Evolutionary conservation across 495 filamentous ascomycete species (phyloP), one percentile per base, ranked within the genome.

Genomic region (Penicillium nucicola): DNA sequence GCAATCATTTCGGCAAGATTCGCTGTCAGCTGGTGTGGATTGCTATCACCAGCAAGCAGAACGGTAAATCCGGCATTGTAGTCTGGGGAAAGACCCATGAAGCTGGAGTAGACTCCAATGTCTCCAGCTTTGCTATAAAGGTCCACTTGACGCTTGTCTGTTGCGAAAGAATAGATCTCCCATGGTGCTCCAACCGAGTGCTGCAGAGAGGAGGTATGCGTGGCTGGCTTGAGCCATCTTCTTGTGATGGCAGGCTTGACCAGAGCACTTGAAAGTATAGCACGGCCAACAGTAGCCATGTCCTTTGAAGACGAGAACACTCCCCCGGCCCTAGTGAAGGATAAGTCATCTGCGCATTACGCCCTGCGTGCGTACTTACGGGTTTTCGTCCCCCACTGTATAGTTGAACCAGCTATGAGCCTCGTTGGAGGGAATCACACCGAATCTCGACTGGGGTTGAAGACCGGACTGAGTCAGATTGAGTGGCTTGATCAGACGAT

Each of bases 81-180:
- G 56, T 82, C 80, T 0, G 79, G 77, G 22, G 74, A 60, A 0
- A 84, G 61, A 1, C 63, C 74, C 14, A 82, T 19, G 3, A 72
- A 45, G 41, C 67, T 64, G 25, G 75, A 73, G 54, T 82, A 84
- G 4, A 46, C 31, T 11, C 66, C 68, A 5, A 80, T 51, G 44
- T 79, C 78, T 3, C 81, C 81, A 15, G 61, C 49, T 53, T 83
- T 83, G 34, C 75, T 78, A 62, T 83, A 84, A n/a, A 82, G 58
- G 18, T 82, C 77, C 23, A 78, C 60, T 0, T 70, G 48, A 5
- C 66, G 61, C 14, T 51, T 9, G 7, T 28, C 28, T 19, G 28
- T 36, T 0, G 52, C 15, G 8, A 61, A 48, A 2, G 54, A 50
- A 8, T 50, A 57, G 25, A 84, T 77, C 28, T 84, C 83, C 81